Evolutionary conservation across 306 rosid genomes (phyloP), one percentile per base, ranked within the genome.

Genomic region (Corylus americana): DNA sequence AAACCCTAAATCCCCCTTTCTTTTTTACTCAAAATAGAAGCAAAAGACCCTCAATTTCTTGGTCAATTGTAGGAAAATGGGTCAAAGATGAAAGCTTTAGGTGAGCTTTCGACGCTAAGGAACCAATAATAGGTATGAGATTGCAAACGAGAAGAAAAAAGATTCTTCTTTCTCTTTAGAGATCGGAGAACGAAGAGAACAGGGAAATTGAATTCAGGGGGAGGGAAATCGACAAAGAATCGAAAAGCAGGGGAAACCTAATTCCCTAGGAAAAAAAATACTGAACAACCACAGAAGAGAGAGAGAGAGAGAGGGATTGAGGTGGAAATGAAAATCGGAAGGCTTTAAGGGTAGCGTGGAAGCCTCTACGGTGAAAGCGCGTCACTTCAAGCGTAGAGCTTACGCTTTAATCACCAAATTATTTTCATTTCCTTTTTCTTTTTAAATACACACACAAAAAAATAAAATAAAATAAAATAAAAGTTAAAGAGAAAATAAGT

Each of bases 301-400:
- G 35, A 31, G 35, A 31, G 2, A 63, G 66, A 77, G 72, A 51
- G 8, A 16, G 18, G 66, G 14, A 76, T 66, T 16, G 20, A 62
- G 53, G 74, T 42, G 75, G 53, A 31, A 70, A 61, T 2, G 39
- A 73, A 70, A 74, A 18, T 18, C 17, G 4, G 51, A 18, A 68
- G 45, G 27, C 2, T 37, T 39, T n/a, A 22, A 50, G 76, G 53
- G 55, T 20, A 59, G 70, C 63, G 55, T 51, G n/a, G 63, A 29
- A 42, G 14, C 20, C 11, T 57, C 13, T 13, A 47, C 54, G 59
- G 39, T 74, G 64, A 74, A 44, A 64, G 85, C 84, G 82, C 80
- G 87, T 75, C 31, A 61, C 14, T 25, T 55, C 37, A 73, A 73
- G 79, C 84, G 77, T 85, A 53, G 77, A 58, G 25, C 27, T 58